These are phyloP conservation scores for Hydrangea macrophylla DNA, from an alignment of 148 eudicot genomes.

Conservation along the genomic window DNA sequence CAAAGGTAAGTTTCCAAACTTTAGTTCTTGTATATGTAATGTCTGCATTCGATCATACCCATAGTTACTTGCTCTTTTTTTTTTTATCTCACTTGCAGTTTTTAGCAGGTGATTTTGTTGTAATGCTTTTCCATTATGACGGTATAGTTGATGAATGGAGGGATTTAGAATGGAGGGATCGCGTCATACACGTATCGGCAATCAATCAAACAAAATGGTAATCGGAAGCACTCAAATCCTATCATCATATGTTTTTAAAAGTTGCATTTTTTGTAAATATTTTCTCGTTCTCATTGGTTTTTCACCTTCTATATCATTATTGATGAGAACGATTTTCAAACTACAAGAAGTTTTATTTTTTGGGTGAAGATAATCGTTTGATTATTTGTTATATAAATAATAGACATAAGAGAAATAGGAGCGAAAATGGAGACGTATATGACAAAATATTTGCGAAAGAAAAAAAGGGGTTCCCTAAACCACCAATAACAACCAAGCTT, in stretches of 20 bases:
- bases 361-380: background rate
- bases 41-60: constrained; percentile 1
- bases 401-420: no score
- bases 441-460: no score
- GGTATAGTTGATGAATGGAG: constrained; percentile 77
- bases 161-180: constrained; percentile 62
- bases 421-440: no score
- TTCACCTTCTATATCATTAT: background rate
- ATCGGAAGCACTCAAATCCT: constrained; percentile 2
- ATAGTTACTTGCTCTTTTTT: background rate
- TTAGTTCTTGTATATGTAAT: background rate
- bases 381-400: no score
- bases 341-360: background rate
- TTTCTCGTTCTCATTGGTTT: no score
- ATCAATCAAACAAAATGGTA: constrained; percentile 95
- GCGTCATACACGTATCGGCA: constrained; percentile 72
- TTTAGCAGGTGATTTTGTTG: constrained; percentile 47
- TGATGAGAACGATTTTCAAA: background rate
- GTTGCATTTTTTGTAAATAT: background rate
- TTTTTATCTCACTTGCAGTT: constrained; percentile 51
- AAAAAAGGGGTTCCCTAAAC: no score
- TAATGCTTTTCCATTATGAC: constrained; percentile 92
- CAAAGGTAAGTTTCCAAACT: constrained; percentile 44
- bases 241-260: background rate
- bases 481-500: no score